These are phyloP conservation scores for Oryza glumipatula DNA, from an alignment of 176 grass and related monocot genomes.

Conservation along the genomic window DNA sequence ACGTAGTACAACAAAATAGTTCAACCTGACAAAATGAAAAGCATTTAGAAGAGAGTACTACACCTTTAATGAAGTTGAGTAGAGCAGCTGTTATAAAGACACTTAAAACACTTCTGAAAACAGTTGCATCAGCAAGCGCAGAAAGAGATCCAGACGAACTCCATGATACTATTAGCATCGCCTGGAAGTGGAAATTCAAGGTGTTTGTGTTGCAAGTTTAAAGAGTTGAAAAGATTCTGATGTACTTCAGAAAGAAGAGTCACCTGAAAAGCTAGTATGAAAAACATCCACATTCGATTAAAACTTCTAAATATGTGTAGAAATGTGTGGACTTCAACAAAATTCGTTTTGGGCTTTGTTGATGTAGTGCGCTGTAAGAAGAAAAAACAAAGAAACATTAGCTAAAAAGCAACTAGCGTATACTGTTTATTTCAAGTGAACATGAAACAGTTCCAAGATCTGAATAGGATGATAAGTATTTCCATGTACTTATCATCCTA, in stretches of 20 bases:
- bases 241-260: conserved; percentile 31
- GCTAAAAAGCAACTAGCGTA: neutral
- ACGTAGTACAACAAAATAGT: conserved; percentile 24
- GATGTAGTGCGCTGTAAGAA: conserved; percentile 30
- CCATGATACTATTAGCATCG: conserved; percentile 78
- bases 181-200: conserved; percentile 50
- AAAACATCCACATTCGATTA: conserved; percentile 78
- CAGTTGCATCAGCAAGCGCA: conserved; percentile 67
- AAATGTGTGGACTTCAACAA: conserved; percentile 80
- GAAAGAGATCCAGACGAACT: conserved; percentile 68
- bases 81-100: conserved; percentile 74
- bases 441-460: conserved; percentile 3
- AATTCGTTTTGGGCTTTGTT: conserved; percentile 71
- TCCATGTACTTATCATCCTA: neutral
- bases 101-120: conserved; percentile 69
- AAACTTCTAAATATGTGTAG: conserved; percentile 82
- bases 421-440: conserved; percentile 15
- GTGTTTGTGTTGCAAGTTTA: conserved; percentile 32
- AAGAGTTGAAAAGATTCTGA: conserved; percentile 11
- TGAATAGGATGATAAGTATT: conserved; percentile 22
- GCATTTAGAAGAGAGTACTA: conserved; percentile 9
- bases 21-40: conserved; percentile 20
- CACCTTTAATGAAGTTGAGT: conserved; percentile 74
- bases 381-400: conserved; percentile 9
- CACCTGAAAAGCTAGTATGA: conserved; percentile 77